Base-by-base conservation (phyloP, 2,329 filamentous ascomycete genomes). In the Zasmidium cellare region DNA sequence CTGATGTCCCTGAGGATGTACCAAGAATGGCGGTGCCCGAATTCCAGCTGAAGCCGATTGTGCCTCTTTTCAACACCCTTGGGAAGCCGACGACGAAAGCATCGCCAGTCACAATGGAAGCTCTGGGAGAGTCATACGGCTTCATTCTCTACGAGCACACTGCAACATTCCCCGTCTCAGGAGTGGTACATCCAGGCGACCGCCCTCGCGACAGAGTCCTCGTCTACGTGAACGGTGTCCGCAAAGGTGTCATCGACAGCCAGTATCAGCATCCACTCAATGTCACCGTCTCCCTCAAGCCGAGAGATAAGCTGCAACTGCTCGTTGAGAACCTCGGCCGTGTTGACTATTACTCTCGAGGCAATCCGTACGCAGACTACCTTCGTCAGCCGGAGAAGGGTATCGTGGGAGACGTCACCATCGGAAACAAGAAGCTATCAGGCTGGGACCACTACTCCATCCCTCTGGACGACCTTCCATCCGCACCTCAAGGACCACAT, bases 301-400 rank as follows among this genome's bases (percentile, higher is more conserved):
- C 65, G 1, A 77, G 77, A 5, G 78, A 80, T 60, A 71, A 63
- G 22, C 59, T 82, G 3, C 70, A 75, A 56, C 72, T 82, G 0
- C 65, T 82, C 2, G 75, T 81, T 1, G 80, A 83, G 66, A 82
- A 82, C 51, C 71, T 82, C n/a, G 80, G 80, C 1, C 74, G 80
- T 2, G 77, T 81, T 1, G 76, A 82, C 59, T 80, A 78, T 58
- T 74, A 73, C 49, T 74, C 75, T 2, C 65, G 69, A 3, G 70
- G 80, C 9, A 69, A 69, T 5, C 47, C 47, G 0, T 65, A 65
- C 25, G 51, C 55, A 1, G 67, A 69, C 24, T 52, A 60, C 20
- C 24, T 69, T 20, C 47, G 59, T 11, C 79, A 83, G 31, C 80
- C 76, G 22, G 70, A 69, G 20, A 82, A 82, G 60, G 80, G 80